phyloP scores from a whole-genome alignment of 2,329 filamentous ascomycete genomes.

The Paecilomyces sp. region DNA sequence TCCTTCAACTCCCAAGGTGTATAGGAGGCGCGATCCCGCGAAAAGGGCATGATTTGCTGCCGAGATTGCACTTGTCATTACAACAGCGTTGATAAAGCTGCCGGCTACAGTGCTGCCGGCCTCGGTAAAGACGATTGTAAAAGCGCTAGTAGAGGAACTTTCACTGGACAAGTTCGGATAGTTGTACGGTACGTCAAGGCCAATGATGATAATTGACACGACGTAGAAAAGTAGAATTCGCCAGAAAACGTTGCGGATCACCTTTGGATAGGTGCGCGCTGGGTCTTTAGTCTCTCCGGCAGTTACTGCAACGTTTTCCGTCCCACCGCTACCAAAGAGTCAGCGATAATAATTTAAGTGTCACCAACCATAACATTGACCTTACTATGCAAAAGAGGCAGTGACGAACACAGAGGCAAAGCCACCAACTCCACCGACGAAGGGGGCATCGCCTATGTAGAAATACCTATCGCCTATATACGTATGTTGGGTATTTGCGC shows the following conservation, averaged over 20 bases:
- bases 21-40: slow-evolving; percentile 51
- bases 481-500: slow-evolving; percentile 45
- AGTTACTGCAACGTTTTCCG: slow-evolving; percentile 59
- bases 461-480: slow-evolving; percentile 56
- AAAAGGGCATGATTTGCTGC: slow-evolving; percentile 55
- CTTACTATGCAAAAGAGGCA: slow-evolving; percentile 53
- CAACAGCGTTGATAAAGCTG: slow-evolving; percentile 55
- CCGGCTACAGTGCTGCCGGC: slow-evolving; percentile 50
- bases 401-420: slow-evolving; percentile 60
- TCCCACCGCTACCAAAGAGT: slow-evolving; percentile 41
- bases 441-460: slow-evolving; percentile 54
- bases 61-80: slow-evolving; percentile 52
- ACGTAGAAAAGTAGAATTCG: slow-evolving; percentile 52
- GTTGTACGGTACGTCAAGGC: slow-evolving; percentile 54
- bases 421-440: slow-evolving; percentile 58
- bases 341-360: not conserved
- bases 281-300: slow-evolving; percentile 61
- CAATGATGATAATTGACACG: slow-evolving; percentile 47
- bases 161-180: slow-evolving; percentile 39
- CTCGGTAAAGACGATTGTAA: slow-evolving; percentile 56
- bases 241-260: slow-evolving; percentile 61
- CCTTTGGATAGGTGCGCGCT: slow-evolving; percentile 52
- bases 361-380: not conserved
- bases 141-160: slow-evolving; percentile 43
- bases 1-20: slow-evolving; percentile 47